These are phyloP conservation scores for Mycogone perniciosa DNA, from an alignment of 2,329 filamentous ascomycete genomes.

Conservation along the genomic window DNA sequence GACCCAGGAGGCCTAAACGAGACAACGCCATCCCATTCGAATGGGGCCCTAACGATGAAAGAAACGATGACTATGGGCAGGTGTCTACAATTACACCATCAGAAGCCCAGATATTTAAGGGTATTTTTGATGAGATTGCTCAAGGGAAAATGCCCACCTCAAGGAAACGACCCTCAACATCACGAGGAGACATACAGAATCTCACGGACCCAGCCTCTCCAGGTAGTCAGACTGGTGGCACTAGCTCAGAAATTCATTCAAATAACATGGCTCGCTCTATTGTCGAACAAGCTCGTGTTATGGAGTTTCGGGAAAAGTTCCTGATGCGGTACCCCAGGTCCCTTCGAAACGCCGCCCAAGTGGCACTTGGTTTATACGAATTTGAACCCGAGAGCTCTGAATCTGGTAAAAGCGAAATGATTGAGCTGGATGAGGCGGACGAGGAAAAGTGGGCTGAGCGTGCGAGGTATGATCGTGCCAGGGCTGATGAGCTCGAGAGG, in stretches of 20 bases:
- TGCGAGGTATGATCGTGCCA: conserved; percentile 29
- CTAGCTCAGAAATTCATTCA: background rate
- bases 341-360: conserved; percentile 34
- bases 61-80: conserved; percentile 17
- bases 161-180: conserved; percentile 18
- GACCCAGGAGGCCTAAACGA: conserved; percentile 10
- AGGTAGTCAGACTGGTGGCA: background rate
- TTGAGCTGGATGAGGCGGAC: conserved; percentile 27
- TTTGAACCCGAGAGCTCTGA: conserved; percentile 22
- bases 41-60: conserved; percentile 27
- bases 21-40: conserved; percentile 49
- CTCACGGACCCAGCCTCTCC: background rate
- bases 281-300: conserved; percentile 27
- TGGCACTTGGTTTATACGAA: conserved; percentile 34
- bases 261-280: conserved; percentile 22
- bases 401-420: conserved; percentile 16
- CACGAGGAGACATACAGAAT: conserved; percentile 1
- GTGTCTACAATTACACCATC: conserved; percentile 50
- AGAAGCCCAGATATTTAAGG: conserved; percentile 53
- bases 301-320: conserved; percentile 29
- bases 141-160: conserved; percentile 27
- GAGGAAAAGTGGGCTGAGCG: conserved; percentile 30
- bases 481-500: conserved; percentile 41
- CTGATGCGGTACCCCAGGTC: conserved; percentile 33
- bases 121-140: conserved; percentile 45